phyloP scores from a whole-genome alignment of 176 grass and related monocot species.

The Aegilops longissima region DNA sequence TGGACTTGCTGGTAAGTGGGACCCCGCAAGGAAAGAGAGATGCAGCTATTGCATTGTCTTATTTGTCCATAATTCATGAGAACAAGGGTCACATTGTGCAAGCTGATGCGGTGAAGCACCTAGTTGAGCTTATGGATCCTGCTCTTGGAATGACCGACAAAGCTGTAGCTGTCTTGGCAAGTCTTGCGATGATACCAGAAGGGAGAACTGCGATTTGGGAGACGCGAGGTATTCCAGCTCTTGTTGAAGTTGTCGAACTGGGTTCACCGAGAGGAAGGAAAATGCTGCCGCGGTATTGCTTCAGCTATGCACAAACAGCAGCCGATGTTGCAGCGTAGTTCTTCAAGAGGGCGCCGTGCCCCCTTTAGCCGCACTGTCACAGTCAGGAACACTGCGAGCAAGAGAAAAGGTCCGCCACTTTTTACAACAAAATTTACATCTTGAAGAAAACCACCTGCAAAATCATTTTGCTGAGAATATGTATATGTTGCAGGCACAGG shows the following conservation, averaged over 20 bases:
- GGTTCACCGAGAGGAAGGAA: conserved; percentile 79
- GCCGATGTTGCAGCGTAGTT: conserved; percentile 68
- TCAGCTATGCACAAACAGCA: conserved; percentile 76
- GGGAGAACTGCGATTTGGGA: conserved; percentile 52
- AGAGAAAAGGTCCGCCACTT: conserved; percentile 69
- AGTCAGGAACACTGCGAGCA: conserved; percentile 80
- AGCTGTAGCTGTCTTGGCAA: conserved; percentile 76
- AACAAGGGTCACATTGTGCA: conserved; percentile 75
- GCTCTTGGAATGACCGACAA: conserved; percentile 84
- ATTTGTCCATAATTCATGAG: conserved; percentile 80
- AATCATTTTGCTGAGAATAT: not conserved
- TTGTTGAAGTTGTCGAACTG: conserved; percentile 92
- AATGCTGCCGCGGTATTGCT: conserved; percentile 70
- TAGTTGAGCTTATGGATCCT: conserved; percentile 93
- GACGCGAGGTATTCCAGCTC: conserved; percentile 56
- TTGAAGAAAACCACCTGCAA: not conserved
- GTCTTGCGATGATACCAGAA: conserved; percentile 68
- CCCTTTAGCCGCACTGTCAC: conserved; percentile 69
- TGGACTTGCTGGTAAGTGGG: conserved; percentile 65
- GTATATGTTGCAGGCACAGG: conserved; percentile 53
- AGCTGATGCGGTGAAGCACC: conserved; percentile 64
- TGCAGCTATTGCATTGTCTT: conserved; percentile 79
- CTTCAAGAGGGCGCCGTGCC: conserved; percentile 88
- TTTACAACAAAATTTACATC: no score
- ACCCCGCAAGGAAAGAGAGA: conserved; percentile 83